phyloP scores from a whole-genome alignment of 2,329 filamentous ascomycete species.

The Rhynchosporium graminicola region DNA sequence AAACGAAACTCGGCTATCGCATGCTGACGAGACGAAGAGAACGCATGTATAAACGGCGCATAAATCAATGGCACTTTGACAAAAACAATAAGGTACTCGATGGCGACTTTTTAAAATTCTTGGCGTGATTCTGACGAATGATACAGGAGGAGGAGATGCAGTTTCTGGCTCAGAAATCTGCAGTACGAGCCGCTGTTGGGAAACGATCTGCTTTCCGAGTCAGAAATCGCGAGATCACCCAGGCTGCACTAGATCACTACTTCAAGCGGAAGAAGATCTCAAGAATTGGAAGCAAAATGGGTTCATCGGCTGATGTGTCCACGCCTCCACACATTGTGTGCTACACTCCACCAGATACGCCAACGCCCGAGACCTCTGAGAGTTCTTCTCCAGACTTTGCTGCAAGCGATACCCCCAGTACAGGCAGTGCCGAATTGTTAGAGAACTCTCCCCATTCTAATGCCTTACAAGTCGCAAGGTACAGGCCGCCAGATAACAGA shows the following conservation, averaged over 20 bases:
- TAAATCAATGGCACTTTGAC: slow-evolving; percentile 12
- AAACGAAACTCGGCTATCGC: not conserved
- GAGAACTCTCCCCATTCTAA: slow-evolving; percentile 2
- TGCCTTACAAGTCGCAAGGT: not conserved
- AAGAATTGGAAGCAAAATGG: not conserved
- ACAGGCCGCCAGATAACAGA: not conserved
- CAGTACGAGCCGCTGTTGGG: slow-evolving; percentile 6
- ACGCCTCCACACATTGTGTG: slow-evolving; percentile 15
- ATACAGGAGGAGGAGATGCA: slow-evolving; percentile 15
- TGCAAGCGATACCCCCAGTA: slow-evolving; percentile 1
- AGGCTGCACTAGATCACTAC: slow-evolving; percentile 13
- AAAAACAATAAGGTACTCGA: slow-evolving; percentile 14
- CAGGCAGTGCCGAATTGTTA: slow-evolving; percentile 5
- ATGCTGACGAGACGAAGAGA: slow-evolving; percentile 3
- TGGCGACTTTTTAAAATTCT: not conserved
- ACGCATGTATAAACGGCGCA: slow-evolving; percentile 13
- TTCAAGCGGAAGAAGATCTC: slow-evolving; percentile 15
- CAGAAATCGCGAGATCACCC: slow-evolving; percentile 11
- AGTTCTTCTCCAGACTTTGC: slow-evolving; percentile 1
- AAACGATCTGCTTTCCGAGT: slow-evolving; percentile 13
- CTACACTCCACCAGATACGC: slow-evolving; percentile 15
- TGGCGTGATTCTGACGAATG: slow-evolving; percentile 8
- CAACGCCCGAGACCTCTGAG: slow-evolving; percentile 4
- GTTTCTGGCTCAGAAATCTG: slow-evolving; percentile 13
- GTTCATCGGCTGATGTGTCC: slow-evolving; percentile 1